Evolutionary conservation across 139 green algal genomes (phyloP).

Genomic region (Tetradesmus obliquus): DNA sequence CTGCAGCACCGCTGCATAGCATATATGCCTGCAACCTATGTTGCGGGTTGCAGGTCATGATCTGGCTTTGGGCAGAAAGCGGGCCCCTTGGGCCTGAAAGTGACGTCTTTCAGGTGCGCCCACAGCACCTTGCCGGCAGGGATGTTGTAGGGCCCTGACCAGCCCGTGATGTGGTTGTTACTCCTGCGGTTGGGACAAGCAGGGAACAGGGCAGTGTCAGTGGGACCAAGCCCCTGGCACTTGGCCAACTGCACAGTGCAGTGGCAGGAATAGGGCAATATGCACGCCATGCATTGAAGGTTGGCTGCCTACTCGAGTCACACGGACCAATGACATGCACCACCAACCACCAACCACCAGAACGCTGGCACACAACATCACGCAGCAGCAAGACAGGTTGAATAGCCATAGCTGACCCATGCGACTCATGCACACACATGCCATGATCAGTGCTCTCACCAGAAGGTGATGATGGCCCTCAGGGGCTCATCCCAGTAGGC

Average conservation of each 20-base stretch:
- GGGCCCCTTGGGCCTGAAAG: background rate
- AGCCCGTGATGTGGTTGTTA: conserved; percentile 17
- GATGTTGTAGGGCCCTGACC: conserved; percentile 39
- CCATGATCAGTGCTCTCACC: background rate
- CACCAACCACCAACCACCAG: no score
- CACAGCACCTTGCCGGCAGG: background rate
- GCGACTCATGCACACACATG: no score
- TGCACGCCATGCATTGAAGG: background rate
- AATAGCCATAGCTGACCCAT: no score
- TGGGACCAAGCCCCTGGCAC: no score
- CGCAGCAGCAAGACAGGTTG: background rate
- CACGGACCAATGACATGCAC: no score
- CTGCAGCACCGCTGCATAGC: no score
- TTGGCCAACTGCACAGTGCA: no score
- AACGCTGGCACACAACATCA: no score
- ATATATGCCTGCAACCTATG: background rate
- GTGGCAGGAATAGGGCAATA: no score
- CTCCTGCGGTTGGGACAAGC: conserved; percentile 1
- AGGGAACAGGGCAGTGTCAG: background rate
- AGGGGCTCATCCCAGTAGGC: conserved; percentile 38
- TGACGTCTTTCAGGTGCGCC: conserved; percentile 16
- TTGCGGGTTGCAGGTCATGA: conserved; percentile 11
- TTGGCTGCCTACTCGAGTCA: no score
- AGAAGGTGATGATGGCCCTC: conserved; percentile 32
- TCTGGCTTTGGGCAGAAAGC: conserved; percentile 24